Conservation (phyloP, 2,329 filamentous ascomycete species). For the Clarireedia paspali region DNA sequence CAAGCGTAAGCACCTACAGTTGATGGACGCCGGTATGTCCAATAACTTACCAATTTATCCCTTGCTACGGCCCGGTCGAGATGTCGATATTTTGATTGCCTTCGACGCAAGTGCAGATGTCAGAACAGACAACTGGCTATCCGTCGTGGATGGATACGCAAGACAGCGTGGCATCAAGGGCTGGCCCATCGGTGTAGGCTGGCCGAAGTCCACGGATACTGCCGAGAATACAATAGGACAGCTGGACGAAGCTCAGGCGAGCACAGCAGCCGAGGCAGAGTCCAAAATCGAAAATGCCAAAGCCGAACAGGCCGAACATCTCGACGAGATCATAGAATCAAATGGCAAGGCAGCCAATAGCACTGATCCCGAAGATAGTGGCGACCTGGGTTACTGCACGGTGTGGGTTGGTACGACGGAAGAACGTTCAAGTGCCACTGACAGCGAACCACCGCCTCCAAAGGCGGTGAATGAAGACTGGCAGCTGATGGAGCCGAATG, state of each 20-base stretch:
- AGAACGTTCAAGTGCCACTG: constrained; percentile 53
- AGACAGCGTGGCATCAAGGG: constrained; percentile 83
- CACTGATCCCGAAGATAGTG: constrained; percentile 34
- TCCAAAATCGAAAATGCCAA: constrained; percentile 56
- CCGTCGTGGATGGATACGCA: constrained; percentile 87
- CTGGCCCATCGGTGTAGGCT: constrained; percentile 92
- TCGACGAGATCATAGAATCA: constrained; percentile 26
- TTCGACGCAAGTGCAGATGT: constrained; percentile 92
- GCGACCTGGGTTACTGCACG: constrained; percentile 83
- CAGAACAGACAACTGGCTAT: constrained; percentile 91
- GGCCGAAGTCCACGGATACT: constrained; percentile 61
- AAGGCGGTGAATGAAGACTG: constrained; percentile 52
- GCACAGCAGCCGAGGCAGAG: constrained; percentile 48
- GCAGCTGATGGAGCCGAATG: constrained; percentile 65
- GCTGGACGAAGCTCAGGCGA: constrained; percentile 59
- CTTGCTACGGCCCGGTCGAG: constrained; percentile 75
- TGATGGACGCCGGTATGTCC: constrained; percentile 98
- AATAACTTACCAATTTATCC: constrained; percentile 97
- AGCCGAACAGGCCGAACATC: constrained; percentile 35
- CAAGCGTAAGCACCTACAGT: constrained; percentile 60
- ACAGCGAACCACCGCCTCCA: constrained; percentile 37
- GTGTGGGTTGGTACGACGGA: constrained; percentile 86
- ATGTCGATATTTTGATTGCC: constrained; percentile 83
- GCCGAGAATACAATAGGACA: constrained; percentile 53
- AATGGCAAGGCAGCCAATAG: constrained; percentile 13